Percentiles rank a stretch among this genome's conserved stretches.
Conservation (phyloP, 2,329 filamentous ascomycete genomes). For the Tympanopsis confertula region DNA sequence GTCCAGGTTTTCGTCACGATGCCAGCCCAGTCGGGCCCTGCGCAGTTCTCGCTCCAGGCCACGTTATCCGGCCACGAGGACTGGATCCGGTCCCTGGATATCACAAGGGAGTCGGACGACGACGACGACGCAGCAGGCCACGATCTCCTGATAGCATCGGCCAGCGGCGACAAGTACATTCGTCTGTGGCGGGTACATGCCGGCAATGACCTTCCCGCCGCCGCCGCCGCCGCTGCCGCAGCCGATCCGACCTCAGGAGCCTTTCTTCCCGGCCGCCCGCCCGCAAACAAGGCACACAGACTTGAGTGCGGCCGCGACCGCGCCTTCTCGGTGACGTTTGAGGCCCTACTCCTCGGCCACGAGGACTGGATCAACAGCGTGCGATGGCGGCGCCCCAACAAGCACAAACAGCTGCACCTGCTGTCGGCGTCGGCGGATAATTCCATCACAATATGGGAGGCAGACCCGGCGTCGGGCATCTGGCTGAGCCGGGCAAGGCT, state of each 20-base stretch:
- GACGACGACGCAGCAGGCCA: slow-evolving; percentile 26
- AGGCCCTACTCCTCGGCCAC: slow-evolving; percentile 84
- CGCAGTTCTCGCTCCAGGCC: slow-evolving; percentile 58
- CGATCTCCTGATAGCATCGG: slow-evolving; percentile 77
- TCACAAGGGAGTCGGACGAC: slow-evolving; percentile 49
- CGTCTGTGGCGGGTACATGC: slow-evolving; percentile 79
- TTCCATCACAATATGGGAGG: slow-evolving; percentile 84
- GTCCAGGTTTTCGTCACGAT: slow-evolving; percentile 68
- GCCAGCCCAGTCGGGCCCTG: slow-evolving; percentile 17
- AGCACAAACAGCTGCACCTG: slow-evolving; percentile 46
- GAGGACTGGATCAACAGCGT: slow-evolving; percentile 97
- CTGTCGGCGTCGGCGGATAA: slow-evolving; percentile 91
- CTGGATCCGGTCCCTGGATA: slow-evolving; percentile 81
- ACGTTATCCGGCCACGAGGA: slow-evolving; percentile 83
- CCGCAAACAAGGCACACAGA: slow-evolving; percentile 81
- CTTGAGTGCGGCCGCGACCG: slow-evolving; percentile 43
- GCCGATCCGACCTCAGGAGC: slow-evolving; percentile 44
- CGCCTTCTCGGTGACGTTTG: slow-evolving; percentile 77
- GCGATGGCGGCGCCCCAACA: slow-evolving; percentile 16
- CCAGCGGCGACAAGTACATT: slow-evolving; percentile 95
- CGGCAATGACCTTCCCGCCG: slow-evolving; percentile 49
- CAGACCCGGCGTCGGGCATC: slow-evolving; percentile 71
- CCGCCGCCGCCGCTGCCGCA: slow-evolving; percentile 35
- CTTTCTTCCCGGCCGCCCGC: slow-evolving; percentile 54
- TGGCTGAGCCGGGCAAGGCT: slow-evolving; percentile 81